Percentiles rank a stretch among this genome's conserved stretches.
Evolutionary conservation across 1,284 basidiomycete species (phyloP).

Genomic region (Trichosporon sp.): DNA sequence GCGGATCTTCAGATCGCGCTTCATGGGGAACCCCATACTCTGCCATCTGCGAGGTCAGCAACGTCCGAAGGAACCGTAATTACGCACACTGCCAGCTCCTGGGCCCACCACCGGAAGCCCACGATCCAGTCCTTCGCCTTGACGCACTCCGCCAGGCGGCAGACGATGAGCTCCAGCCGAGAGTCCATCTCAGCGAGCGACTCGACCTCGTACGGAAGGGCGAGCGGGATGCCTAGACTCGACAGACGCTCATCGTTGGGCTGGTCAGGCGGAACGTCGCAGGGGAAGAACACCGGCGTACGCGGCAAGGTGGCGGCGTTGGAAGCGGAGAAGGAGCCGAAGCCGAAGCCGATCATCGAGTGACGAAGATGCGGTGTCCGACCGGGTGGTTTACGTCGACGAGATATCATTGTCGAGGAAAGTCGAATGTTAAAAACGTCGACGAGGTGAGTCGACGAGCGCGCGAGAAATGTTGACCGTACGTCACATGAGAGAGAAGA

Average conservation of each 20-base stretch:
- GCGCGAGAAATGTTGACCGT: background rate
- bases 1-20: conserved; percentile 67
- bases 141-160: conserved; percentile 62
- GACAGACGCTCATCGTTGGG: conserved; percentile 40
- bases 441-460: background rate
- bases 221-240: conserved; percentile 38
- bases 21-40: conserved; percentile 78
- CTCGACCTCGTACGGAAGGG: conserved; percentile 75
- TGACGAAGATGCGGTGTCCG: background rate
- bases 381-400: background rate
- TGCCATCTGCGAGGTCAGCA: conserved; percentile 58
- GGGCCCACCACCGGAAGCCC: conserved; percentile 71
- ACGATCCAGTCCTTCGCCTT: conserved; percentile 73
- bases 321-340: background rate
- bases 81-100: conserved; percentile 65
- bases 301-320: background rate
- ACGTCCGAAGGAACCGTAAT: background rate
- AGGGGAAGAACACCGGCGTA: conserved; percentile 10
- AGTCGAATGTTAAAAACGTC: background rate
- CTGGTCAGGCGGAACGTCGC: conserved; percentile 20
- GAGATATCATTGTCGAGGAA: background rate
- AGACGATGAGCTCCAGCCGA: conserved; percentile 69
- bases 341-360: background rate
- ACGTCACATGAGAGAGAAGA: conserved; percentile 1
- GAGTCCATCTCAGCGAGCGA: conserved; percentile 71